phyloP scores from a whole-genome alignment of 1,284 basidiomycete genomes.

The Boletellus deceptivus region DNA sequence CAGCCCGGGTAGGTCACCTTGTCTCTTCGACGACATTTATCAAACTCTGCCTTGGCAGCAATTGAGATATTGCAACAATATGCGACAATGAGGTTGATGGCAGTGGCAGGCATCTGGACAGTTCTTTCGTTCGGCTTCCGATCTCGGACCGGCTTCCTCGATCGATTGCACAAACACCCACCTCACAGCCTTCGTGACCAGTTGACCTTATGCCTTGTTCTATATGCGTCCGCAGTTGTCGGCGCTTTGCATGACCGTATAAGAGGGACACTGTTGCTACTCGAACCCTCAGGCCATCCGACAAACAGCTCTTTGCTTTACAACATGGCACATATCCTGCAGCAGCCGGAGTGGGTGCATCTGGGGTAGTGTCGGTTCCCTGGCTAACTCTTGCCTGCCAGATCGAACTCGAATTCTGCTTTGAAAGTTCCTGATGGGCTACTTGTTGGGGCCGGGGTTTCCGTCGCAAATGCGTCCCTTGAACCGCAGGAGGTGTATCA shows the following conservation, averaged over 20 bases:
- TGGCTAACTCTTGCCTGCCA: constrained; percentile 5
- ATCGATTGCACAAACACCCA: too few species aligned
- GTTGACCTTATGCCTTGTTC: too few species aligned
- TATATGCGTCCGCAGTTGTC: too few species aligned
- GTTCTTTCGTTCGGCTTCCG: too few species aligned
- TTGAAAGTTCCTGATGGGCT: constrained; percentile 1
- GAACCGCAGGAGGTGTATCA: constrained; percentile 32
- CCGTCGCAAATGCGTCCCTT: constrained; percentile 5
- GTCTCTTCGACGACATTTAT: too few species aligned
- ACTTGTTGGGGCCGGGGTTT: constrained; percentile 7
- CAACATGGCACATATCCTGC: constrained; percentile 8
- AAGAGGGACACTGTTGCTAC: background rate
- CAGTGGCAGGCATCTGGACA: too few species aligned
- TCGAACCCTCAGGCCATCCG: background rate
- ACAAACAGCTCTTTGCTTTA: background rate
- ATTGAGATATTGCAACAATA: too few species aligned
- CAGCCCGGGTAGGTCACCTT: too few species aligned
- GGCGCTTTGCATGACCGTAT: background rate
- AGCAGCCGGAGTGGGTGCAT: constrained; percentile 3
- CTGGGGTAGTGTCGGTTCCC: background rate
- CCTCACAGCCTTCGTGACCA: too few species aligned
- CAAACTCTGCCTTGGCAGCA: too few species aligned
- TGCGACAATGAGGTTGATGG: too few species aligned
- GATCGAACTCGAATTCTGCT: background rate
- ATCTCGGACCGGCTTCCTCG: too few species aligned